Percentiles rank a stretch among this genome's conserved stretches.
phyloP scores from a whole-genome alignment of 2,329 filamentous ascomycete genomes.

The Paracoccidioides lutzii region DNA sequence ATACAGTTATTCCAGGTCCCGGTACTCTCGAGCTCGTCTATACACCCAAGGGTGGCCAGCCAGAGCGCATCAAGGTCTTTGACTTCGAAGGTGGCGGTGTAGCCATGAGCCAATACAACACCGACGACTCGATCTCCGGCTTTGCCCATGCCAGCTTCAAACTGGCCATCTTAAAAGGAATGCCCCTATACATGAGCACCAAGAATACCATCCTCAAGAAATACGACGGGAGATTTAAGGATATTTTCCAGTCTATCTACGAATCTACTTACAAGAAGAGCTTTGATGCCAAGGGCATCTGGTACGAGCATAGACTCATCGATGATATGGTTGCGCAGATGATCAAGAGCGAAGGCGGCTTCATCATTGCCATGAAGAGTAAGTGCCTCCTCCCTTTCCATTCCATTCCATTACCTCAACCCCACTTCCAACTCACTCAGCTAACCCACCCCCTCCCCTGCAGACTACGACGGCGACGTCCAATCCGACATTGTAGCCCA shows the following conservation, averaged over 20 bases:
- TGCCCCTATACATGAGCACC: conserved; percentile 99
- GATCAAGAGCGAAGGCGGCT: conserved; percentile 96
- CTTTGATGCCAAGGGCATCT: conserved; percentile 85
- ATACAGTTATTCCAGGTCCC: conserved; percentile 66
- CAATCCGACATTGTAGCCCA: conserved; percentile 98
- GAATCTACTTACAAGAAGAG: conserved; percentile 73
- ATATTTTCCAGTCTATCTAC: conserved; percentile 97
- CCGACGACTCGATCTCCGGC: conserved; percentile 82
- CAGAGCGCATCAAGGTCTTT: conserved; percentile 78
- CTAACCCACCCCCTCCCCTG: conserved; percentile 12
- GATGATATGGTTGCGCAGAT: conserved; percentile 99
- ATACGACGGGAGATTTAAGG: conserved; percentile 98
- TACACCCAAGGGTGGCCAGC: conserved; percentile 66
- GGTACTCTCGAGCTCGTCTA: conserved; percentile 92
- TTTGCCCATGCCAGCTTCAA: conserved; percentile 97
- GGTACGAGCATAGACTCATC: conserved; percentile 98
- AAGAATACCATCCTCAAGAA: conserved; percentile 99
- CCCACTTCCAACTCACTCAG: neutral
- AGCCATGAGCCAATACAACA: conserved; percentile 96
- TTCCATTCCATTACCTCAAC: neutral
- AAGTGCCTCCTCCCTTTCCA: neutral
- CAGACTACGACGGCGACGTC: conserved; percentile 97
- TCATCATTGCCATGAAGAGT: conserved; percentile 98
- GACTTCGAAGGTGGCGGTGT: conserved; percentile 79
- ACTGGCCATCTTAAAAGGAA: conserved; percentile 70